Evolutionary conservation across 768 basidiomycete genomes (phyloP).

Genomic region (Melanogaster broomeanus): DNA sequence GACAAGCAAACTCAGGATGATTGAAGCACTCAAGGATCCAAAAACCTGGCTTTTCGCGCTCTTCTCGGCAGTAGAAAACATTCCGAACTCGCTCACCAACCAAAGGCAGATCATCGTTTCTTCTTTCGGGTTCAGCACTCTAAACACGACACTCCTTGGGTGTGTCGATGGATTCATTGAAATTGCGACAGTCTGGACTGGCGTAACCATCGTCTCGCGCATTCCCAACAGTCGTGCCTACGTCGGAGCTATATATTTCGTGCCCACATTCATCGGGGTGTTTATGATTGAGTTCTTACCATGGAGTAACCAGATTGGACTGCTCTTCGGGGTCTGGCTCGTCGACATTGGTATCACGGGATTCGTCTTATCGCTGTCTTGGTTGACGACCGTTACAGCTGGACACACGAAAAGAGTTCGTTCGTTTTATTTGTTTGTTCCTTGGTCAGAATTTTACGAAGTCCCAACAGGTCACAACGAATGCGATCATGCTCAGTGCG

Average conservation of each 20-base stretch:
- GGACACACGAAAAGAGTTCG: constrained; percentile 77
- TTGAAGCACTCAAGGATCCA: constrained; percentile 65
- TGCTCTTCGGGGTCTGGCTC: constrained; percentile 48
- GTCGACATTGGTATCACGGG: constrained; percentile 58
- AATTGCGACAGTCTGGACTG: constrained; percentile 70
- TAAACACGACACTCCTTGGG: constrained; percentile 70
- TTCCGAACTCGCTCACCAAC: constrained; percentile 69
- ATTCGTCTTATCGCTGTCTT: constrained; percentile 61
- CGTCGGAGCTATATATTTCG: constrained; percentile 56
- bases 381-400: constrained; percentile 65
- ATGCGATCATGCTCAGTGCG: constrained; percentile 73
- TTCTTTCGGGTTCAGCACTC: constrained; percentile 61
- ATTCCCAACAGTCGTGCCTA: constrained; percentile 63
- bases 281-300: constrained; percentile 66
- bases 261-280: constrained; percentile 66
- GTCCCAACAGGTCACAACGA: constrained; percentile 39
- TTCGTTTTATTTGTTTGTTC: constrained; percentile 31
- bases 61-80: constrained; percentile 58
- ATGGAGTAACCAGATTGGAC: constrained; percentile 63
- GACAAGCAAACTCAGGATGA: constrained; percentile 45
- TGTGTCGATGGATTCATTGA: constrained; percentile 67
- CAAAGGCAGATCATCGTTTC: constrained; percentile 65
- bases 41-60: constrained; percentile 80
- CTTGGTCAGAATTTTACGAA: background rate
- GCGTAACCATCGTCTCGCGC: constrained; percentile 57